Evolutionary conservation across 805 yeast species (phyloP).

Genomic region (Tetrapisispora arboricola): DNA sequence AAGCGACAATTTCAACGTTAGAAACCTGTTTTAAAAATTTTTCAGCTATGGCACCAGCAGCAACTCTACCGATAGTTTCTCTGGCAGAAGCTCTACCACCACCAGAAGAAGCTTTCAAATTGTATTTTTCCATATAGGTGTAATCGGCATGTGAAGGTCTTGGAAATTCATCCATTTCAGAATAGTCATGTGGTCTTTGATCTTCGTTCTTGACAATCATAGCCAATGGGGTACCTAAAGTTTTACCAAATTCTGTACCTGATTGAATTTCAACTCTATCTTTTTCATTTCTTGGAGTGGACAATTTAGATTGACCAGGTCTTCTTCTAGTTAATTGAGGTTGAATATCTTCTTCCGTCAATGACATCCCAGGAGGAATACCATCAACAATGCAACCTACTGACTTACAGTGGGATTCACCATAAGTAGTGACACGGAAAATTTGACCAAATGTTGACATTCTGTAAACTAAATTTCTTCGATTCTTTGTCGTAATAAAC

Average conservation of each 20-base stretch:
- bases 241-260: slow-evolving; percentile 83
- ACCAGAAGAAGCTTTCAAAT: slow-evolving; percentile 87
- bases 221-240: slow-evolving; percentile 92
- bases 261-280: slow-evolving; percentile 88
- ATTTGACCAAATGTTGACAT: slow-evolving; percentile 69
- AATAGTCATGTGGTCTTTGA: slow-evolving; percentile 93
- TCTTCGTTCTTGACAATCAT: slow-evolving; percentile 91
- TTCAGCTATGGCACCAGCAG: slow-evolving; percentile 98
- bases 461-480: neutral
- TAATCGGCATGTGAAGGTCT: slow-evolving; percentile 97
- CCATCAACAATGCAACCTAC: slow-evolving; percentile 99
- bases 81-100: slow-evolving; percentile 97
- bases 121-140: slow-evolving; percentile 86
- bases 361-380: slow-evolving; percentile 87
- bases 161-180: slow-evolving; percentile 90
- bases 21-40: slow-evolving; percentile 68
- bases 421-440: slow-evolving; percentile 81
- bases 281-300: slow-evolving; percentile 94
- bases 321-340: slow-evolving; percentile 95
- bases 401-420: slow-evolving; percentile 94
- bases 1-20: slow-evolving; percentile 89
- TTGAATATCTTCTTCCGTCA: slow-evolving; percentile 81
- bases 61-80: slow-evolving; percentile 97
- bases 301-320: slow-evolving; percentile 88
- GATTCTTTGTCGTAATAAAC: too few species aligned